phyloP scores from a whole-genome alignment of 2,329 filamentous ascomycete genomes.

The Penicillium occitanis region DNA sequence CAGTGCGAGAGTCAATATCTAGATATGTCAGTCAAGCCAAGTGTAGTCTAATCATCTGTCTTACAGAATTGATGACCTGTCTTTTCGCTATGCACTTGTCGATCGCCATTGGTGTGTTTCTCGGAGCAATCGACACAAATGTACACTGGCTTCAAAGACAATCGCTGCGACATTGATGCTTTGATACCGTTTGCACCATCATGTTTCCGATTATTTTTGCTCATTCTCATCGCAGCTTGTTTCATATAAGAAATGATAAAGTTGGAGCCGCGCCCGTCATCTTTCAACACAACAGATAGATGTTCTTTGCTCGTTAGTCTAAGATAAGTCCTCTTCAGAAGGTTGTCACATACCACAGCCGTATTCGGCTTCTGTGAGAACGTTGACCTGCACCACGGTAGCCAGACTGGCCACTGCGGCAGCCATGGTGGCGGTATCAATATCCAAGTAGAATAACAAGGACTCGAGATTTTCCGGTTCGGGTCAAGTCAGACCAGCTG shows the following conservation, averaged over 20 bases:
- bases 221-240: constrained; percentile 15
- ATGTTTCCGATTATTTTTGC: neutral
- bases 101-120: constrained; percentile 32
- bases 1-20: constrained; percentile 45
- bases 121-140: constrained; percentile 41
- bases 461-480: neutral
- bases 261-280: constrained; percentile 21
- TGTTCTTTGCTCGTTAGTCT: constrained; percentile 37
- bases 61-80: constrained; percentile 45
- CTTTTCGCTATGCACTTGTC: constrained; percentile 38
- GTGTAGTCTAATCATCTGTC: constrained; percentile 16
- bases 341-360: constrained; percentile 40
- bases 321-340: neutral
- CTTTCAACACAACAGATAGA: constrained; percentile 36
- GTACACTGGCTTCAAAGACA: constrained; percentile 41
- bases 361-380: constrained; percentile 41
- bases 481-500: constrained; percentile 15
- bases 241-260: constrained; percentile 20
- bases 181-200: constrained; percentile 18
- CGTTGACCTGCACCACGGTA: constrained; percentile 34
- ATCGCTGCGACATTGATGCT: constrained; percentile 8
- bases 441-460: neutral
- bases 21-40: constrained; percentile 16
- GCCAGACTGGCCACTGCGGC: constrained; percentile 27
- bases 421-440: constrained; percentile 11